These are phyloP conservation scores for Crithidia fasciculata DNA, from an alignment of 208 protist species.

Conservation along the genomic window DNA sequence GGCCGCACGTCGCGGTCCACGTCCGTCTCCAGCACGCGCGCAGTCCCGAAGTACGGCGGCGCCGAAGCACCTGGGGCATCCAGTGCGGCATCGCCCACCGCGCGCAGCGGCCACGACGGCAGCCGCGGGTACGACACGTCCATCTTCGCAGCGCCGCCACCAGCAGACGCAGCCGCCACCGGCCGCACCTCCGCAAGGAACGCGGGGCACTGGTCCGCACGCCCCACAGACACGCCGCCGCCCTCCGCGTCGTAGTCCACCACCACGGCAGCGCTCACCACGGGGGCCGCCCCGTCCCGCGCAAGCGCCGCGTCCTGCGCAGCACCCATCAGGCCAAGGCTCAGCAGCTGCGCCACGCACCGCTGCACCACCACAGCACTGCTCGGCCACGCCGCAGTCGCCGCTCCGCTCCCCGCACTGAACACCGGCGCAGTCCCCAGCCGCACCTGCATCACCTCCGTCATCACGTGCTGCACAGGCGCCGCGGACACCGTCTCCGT, in stretches of 20 bases:
- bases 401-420: background rate
- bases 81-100: background rate
- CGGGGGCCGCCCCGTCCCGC: background rate
- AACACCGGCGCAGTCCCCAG: background rate
- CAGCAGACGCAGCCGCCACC: background rate
- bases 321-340: background rate
- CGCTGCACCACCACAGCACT: background rate
- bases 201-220: slow-evolving; percentile 1
- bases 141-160: background rate
- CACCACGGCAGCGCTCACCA: background rate
- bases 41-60: slow-evolving; percentile 23
- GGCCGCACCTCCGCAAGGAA: slow-evolving; percentile 12
- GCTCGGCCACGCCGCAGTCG: background rate
- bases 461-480: background rate
- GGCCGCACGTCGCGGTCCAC: slow-evolving; percentile 13
- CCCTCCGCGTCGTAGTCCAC: slow-evolving; percentile 1
- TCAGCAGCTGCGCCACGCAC: slow-evolving; percentile 4
- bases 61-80: background rate
- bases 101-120: slow-evolving; percentile 16
- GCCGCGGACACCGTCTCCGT: background rate
- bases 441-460: slow-evolving; percentile 2
- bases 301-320: background rate
- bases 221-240: background rate
- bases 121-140: slow-evolving; percentile 13
- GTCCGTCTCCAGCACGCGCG: slow-evolving; percentile 5